These are phyloP conservation scores for Gossypium ekmanianum DNA, from an alignment of 345 rosid genomes.

Conservation along the genomic window DNA sequence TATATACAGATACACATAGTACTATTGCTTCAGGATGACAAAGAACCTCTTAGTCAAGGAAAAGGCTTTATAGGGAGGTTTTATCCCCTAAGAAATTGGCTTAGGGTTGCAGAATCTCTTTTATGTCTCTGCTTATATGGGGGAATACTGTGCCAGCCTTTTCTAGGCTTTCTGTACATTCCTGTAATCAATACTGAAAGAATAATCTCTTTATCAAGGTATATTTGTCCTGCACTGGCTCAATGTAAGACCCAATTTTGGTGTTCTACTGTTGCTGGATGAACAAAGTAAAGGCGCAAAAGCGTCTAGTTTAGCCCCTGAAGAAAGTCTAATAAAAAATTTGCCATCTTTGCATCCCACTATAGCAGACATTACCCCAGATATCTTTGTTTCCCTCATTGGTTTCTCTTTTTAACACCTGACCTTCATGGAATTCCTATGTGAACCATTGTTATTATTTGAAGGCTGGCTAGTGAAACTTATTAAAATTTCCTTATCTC, in stretches of 20 bases:
- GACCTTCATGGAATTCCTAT: neutral
- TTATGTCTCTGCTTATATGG: neutral
- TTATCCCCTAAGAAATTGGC: neutral
- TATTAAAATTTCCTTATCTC: neutral
- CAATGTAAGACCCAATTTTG: neutral
- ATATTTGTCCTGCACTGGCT: neutral
- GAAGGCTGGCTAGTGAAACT: neutral
- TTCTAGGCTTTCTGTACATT: constrained; percentile 4
- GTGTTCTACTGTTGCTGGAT: neutral
- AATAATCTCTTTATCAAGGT: neutral
- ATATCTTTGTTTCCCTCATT: constrained; percentile 19
- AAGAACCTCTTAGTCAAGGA: neutral
- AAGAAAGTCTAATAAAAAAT: constrained; percentile 24
- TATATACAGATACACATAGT: neutral
- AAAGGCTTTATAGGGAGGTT: neutral
- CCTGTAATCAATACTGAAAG: neutral
- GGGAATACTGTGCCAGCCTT: constrained; percentile 3
- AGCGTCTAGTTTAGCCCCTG: constrained; percentile 19
- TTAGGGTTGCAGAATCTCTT: neutral
- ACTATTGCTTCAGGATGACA: neutral
- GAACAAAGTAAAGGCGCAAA: constrained; percentile 6
- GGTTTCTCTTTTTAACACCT: constrained; percentile 1
- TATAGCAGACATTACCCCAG: constrained; percentile 27
- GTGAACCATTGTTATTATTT: constrained; percentile 7
- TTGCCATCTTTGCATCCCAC: constrained; percentile 20